Percentiles rank a stretch among this genome's conserved stretches.
These are phyloP conservation scores for Parathielavia hyrcaniae DNA, from an alignment of 495 filamentous ascomycete species.

Conservation along the genomic window DNA sequence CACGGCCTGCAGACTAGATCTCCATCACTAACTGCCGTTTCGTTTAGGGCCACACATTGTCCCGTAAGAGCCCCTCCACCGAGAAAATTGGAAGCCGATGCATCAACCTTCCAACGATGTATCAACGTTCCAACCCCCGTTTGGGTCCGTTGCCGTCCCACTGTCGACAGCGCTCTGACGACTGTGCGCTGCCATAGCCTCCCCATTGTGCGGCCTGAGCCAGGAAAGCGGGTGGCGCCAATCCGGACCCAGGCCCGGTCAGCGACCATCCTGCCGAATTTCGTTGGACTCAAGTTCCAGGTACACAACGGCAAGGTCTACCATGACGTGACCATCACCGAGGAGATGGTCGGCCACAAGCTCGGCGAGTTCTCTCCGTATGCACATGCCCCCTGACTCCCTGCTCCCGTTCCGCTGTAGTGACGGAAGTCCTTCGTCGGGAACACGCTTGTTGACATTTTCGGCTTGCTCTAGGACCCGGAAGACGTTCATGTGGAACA, in stretches of 20 bases:
- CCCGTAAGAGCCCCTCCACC: conserved; percentile 47
- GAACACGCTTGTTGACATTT: conserved; percentile 5
- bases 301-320: conserved; percentile 95
- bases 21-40: background rate
- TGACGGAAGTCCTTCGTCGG: background rate
- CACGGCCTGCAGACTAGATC: background rate
- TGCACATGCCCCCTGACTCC: conserved; percentile 34
- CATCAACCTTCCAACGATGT: background rate
- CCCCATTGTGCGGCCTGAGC: conserved; percentile 55
- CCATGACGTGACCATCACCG: conserved; percentile 78
- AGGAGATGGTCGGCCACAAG: conserved; percentile 98
- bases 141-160: background rate
- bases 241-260: conserved; percentile 84
- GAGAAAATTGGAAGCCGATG: too few relatives aligned
- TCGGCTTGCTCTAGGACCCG: conserved; percentile 57
- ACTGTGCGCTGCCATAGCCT: conserved; percentile 40
- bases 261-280: conserved; percentile 92
- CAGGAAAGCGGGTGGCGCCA: conserved; percentile 58
- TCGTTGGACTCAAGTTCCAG: conserved; percentile 88
- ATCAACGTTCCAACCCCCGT: background rate
- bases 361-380: conserved; percentile 91
- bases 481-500: conserved; percentile 62
- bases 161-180: conserved; percentile 13
- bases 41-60: conserved; percentile 61
- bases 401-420: too few relatives aligned